These are phyloP conservation scores for Irpex sp. DNA, from an alignment of 1,284 basidiomycete species.

Conservation along the genomic window DNA sequence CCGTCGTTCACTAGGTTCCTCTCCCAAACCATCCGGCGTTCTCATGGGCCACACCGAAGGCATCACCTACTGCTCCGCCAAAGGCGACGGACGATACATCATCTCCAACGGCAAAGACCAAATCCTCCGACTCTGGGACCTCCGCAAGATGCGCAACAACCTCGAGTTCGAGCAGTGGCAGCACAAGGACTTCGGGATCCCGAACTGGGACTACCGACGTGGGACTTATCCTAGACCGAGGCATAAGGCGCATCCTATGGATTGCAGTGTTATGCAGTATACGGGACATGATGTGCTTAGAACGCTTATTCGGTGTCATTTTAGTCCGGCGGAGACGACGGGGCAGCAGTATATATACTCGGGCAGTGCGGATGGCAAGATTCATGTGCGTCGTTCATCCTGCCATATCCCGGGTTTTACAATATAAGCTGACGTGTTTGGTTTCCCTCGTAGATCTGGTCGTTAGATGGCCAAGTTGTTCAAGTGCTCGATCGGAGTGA, in stretches of 20 bases:
- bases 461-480: constrained; percentile 81
- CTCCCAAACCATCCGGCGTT: constrained; percentile 84
- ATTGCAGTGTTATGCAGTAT: constrained; percentile 95
- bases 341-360: constrained; percentile 93
- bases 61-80: constrained; percentile 84
- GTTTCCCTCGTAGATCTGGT: constrained; percentile 72
- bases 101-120: constrained; percentile 99
- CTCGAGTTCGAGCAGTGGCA: constrained; percentile 57
- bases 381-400: constrained; percentile 54
- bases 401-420: neutral
- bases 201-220: constrained; percentile 76
- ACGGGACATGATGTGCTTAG: constrained; percentile 89
- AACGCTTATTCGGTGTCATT: constrained; percentile 94
- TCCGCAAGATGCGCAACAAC: constrained; percentile 85
- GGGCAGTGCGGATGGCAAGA: constrained; percentile 77
- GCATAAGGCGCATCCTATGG: constrained; percentile 66
- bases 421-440: neutral
- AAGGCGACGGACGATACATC: constrained; percentile 91
- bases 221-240: constrained; percentile 63
- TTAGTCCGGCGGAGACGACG: constrained; percentile 88
- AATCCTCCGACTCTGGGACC: constrained; percentile 87
- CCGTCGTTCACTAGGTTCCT: constrained; percentile 78
- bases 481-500: constrained; percentile 81
- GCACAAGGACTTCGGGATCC: constrained; percentile 52
- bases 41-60: constrained; percentile 95